These are phyloP conservation scores for Triticum monococcum DNA, from an alignment of 176 grass and related monocot species.

Conservation along the genomic window DNA sequence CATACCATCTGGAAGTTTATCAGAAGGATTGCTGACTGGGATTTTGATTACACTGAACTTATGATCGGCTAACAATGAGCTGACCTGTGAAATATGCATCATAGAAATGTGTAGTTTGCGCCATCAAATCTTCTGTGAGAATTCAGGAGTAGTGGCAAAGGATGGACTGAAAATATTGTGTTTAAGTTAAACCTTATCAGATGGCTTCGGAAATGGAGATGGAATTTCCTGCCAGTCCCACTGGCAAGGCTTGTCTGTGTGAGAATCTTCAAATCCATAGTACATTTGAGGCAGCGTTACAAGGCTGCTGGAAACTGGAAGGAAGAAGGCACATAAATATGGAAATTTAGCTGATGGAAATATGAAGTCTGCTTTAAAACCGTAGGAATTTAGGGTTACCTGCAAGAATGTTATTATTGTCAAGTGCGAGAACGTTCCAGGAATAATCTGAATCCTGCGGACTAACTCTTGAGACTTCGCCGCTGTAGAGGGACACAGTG, in stretches of 20 bases:
- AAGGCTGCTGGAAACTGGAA: slow-evolving; percentile 18
- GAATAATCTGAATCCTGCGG: slow-evolving; percentile 61
- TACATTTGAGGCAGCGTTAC: slow-evolving; percentile 4
- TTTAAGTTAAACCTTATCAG: slow-evolving; percentile 62
- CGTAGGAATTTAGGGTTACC: slow-evolving; percentile 37
- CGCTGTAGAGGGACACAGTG: slow-evolving; percentile 37
- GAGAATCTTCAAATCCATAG: slow-evolving; percentile 18
- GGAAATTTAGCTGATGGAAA: slow-evolving; percentile 18
- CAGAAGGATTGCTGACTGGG: slow-evolving; percentile 55
- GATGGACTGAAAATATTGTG: not conserved
- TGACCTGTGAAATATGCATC: slow-evolving; percentile 59
- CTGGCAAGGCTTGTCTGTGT: not conserved
- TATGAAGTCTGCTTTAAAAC: slow-evolving; percentile 4
- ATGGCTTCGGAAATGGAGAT: slow-evolving; percentile 52
- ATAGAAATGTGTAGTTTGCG: slow-evolving; percentile 14
- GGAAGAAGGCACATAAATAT: slow-evolving; percentile 23
- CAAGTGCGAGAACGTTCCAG: slow-evolving; percentile 84
- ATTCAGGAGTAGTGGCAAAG: not conserved
- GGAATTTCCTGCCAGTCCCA: slow-evolving; percentile 6
- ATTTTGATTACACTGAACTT: slow-evolving; percentile 70
- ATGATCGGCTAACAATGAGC: slow-evolving; percentile 47
- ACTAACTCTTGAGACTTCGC: slow-evolving; percentile 60
- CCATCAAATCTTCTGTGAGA: not conserved
- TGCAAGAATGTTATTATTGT: slow-evolving; percentile 86
- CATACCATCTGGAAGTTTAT: slow-evolving; percentile 67